Base-by-base conservation (phyloP, 345 rosid species). In the Crucihimalaya himalaica region DNA sequence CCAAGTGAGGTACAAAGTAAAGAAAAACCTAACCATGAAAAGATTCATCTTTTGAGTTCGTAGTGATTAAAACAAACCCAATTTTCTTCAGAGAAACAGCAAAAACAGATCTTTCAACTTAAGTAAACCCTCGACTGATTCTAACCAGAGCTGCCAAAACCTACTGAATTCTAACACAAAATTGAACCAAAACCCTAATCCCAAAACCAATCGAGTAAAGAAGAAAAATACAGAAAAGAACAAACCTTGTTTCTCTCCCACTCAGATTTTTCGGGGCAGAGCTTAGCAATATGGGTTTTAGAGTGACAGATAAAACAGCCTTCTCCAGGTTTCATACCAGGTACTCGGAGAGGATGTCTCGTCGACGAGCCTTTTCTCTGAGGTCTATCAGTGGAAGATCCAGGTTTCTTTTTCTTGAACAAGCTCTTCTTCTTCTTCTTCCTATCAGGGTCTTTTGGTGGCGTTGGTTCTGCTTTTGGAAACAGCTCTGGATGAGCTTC, bases 261-360 rank as follows among this genome's bases (percentile, higher is more conserved):
- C 68, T 89, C 90, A 51, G 85, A 83, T 39, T 95, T 95, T 71
- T 87, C 62, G 23, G 97, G 97, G 62, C 96, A 95, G 58, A 72
- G 78, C 70, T 91, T 95, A 71, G 99, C 97, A 8, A 95, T 88
- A 72, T 92, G 97, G 56, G 88, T 88, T 71, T 82, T 72, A 27
- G 79, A 93, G 40, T 88, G 87, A 79, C 97, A 92, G 14, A 95
- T 92, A 66, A 64, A 95, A 74, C 99, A 95, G 16, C 92, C 86
- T 73, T 90, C 96, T 13, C 97, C 99, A 15, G 99, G 97, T 78
- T 82, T 95, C 97, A 92, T 86, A 31, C 99, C 99, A 58, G 97
- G 92, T 42, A 92, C 82, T 43, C 97, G 82, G 14, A 95, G 87
- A 15, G 99, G 99, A 79, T 88, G 99, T 34, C 62, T 77, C 16